phyloP scores from a whole-genome alignment of 306 rosid genomes.

The Vigna hirtella region DNA sequence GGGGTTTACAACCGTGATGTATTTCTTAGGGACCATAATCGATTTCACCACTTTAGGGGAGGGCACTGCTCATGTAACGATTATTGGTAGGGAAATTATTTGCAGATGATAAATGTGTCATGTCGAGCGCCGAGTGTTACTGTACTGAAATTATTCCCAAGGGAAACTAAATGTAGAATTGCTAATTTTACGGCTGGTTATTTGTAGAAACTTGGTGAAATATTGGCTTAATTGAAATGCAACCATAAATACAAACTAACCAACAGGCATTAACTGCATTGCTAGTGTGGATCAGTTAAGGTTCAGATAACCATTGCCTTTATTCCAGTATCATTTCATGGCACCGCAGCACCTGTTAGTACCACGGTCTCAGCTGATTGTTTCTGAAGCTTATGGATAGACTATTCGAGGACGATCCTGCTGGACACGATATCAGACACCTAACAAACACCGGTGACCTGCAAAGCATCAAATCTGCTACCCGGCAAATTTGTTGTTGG shows the following conservation, averaged over 20 bases:
- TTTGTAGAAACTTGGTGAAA: slow-evolving; percentile 9
- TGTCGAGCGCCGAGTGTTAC: not conserved
- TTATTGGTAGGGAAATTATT: slow-evolving; percentile 62
- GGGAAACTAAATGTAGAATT: slow-evolving; percentile 25
- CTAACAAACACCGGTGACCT: not conserved
- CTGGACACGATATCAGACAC: not conserved
- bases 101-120: slow-evolving; percentile 8
- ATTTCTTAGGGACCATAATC: slow-evolving; percentile 71
- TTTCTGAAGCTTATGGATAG: too few species aligned
- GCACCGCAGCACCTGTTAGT: not conserved
- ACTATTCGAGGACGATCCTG: not conserved
- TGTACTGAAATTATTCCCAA: slow-evolving; percentile 10
- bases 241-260: not conserved
- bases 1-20: slow-evolving; percentile 76
- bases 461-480: slow-evolving; percentile 2
- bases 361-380: too few species aligned
- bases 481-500: not conserved
- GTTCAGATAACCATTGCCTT: not conserved
- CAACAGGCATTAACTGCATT: too few species aligned
- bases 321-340: too few species aligned
- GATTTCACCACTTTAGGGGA: slow-evolving; percentile 77
- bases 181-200: not conserved
- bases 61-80: slow-evolving; percentile 80
- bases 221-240: slow-evolving; percentile 7
- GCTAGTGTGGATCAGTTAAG: not conserved